Evolutionary conservation across 1,284 basidiomycete species (phyloP).

Genomic region (Austropuccinia psidii): DNA sequence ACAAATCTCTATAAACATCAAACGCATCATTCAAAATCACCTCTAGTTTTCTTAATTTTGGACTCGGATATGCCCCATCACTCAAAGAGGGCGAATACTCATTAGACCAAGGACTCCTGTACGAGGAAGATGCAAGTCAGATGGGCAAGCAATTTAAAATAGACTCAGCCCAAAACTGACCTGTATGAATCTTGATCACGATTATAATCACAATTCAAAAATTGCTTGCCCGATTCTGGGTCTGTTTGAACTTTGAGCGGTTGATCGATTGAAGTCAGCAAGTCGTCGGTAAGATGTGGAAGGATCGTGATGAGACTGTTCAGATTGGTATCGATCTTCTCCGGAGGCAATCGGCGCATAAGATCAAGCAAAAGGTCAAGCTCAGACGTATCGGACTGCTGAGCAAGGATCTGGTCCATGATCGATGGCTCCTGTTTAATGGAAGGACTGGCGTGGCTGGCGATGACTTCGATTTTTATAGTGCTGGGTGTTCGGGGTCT

Average conservation of each 20-base stretch:
- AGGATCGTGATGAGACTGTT: conserved; percentile 54
- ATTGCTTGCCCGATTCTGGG: conserved; percentile 64
- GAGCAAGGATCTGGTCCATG: conserved; percentile 33
- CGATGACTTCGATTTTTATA: too few relatives aligned
- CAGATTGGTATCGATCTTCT: conserved; percentile 81
- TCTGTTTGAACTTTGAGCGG: conserved; percentile 78
- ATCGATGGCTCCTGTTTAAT: too few relatives aligned
- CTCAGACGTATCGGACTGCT: conserved; percentile 33
- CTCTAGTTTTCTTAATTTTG: conserved; percentile 81
- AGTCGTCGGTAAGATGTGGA: conserved; percentile 92
- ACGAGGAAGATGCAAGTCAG: not conserved
- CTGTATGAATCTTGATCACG: conserved; percentile 89
- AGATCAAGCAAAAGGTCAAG: conserved; percentile 63
- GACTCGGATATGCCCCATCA: conserved; percentile 74
- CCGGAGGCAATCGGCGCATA: conserved; percentile 87
- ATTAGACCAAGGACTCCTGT: conserved; percentile 93
- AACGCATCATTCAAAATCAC: conserved; percentile 91
- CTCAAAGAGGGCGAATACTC: conserved; percentile 80
- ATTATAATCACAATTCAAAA: conserved; percentile 95
- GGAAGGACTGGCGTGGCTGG: too few relatives aligned
- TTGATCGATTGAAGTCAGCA: conserved; percentile 89
- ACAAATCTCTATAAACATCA: conserved; percentile 95
- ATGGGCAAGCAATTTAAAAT: not conserved
- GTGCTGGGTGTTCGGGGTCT: too few relatives aligned
- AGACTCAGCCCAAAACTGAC: conserved; percentile 50